A percentile compares a stretch with the other conserved stretches of the same genome.
These are phyloP conservation scores for Punctularia strigosozonata DNA, from an alignment of 768 basidiomycete species.

Conservation along the genomic window DNA sequence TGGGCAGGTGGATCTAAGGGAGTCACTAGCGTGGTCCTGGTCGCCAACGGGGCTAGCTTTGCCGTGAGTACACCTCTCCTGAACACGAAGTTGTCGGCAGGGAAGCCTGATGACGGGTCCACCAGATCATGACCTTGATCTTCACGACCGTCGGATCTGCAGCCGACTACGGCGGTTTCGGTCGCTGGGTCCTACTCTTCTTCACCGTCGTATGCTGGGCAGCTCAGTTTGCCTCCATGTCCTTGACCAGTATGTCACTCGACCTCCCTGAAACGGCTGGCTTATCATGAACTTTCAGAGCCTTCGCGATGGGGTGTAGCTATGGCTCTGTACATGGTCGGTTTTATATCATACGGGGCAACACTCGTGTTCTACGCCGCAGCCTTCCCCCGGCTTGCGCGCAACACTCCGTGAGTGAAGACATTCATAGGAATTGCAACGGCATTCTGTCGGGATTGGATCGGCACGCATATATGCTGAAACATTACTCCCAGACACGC, in stretches of 20 bases:
- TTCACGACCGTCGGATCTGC: conserved; percentile 68
- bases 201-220: conserved; percentile 72
- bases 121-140: conserved; percentile 62
- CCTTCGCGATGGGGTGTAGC: conserved; percentile 63
- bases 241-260: conserved; percentile 44
- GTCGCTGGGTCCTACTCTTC: conserved; percentile 65
- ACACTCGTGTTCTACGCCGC: conserved; percentile 77
- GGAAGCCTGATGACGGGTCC: background rate
- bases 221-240: conserved; percentile 68
- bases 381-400: conserved; percentile 67
- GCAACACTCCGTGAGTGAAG: conserved; percentile 65
- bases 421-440: too few relatives aligned
- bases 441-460: too few relatives aligned
- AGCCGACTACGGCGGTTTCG: conserved; percentile 66
- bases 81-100: background rate
- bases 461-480: too few relatives aligned
- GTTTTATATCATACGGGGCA: conserved; percentile 70
- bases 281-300: conserved; percentile 20
- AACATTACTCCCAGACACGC: too few relatives aligned
- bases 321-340: conserved; percentile 71
- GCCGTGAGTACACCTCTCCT: conserved; percentile 30
- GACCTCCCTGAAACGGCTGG: background rate
- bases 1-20: conserved; percentile 63
- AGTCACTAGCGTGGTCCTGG: conserved; percentile 64
- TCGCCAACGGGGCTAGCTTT: conserved; percentile 69